Percentiles rank a stretch among this genome's conserved stretches.
Evolutionary conservation across 1,284 basidiomycete genomes (phyloP).

Genomic region (Boletus sp.): DNA sequence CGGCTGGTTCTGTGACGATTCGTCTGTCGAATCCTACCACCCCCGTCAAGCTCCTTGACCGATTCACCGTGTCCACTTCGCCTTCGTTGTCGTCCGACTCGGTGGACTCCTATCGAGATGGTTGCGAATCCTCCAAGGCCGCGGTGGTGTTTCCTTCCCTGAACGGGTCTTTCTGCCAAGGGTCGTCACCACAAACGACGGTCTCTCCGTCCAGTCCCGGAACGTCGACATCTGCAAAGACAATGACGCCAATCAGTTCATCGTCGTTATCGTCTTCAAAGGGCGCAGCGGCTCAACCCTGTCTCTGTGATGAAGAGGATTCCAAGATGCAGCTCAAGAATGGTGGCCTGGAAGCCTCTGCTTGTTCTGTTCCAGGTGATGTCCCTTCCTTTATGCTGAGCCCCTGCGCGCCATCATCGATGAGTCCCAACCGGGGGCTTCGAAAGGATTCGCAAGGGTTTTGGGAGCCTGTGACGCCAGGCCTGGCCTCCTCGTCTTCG

Average conservation of each 20-base stretch:
- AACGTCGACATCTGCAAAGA: constrained; percentile 15
- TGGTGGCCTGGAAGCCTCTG: background rate
- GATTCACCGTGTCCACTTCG: constrained; percentile 8
- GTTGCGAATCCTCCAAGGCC: constrained; percentile 7
- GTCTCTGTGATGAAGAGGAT: constrained; percentile 3
- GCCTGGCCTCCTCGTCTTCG: constrained; percentile 20
- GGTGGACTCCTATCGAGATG: background rate
- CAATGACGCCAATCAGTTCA: constrained; percentile 3
- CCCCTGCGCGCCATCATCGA: constrained; percentile 12
- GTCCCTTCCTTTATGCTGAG: constrained; percentile 2
- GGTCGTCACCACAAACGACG: background rate
- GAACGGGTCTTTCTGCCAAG: constrained; percentile 26
- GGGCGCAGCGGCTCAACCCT: background rate
- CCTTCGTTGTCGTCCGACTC: constrained; percentile 6
- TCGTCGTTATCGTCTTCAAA: constrained; percentile 2
- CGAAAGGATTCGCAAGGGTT: constrained; percentile 30
- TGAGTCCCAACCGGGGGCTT: constrained; percentile 13
- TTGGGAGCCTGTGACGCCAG: constrained; percentile 24
- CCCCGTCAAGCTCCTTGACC: constrained; percentile 16
- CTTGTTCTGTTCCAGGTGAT: constrained; percentile 3
- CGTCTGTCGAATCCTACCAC: constrained; percentile 14
- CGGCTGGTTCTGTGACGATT: background rate
- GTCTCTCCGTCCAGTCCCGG: background rate
- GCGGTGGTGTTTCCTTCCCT: constrained; percentile 26
- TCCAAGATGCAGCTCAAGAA: background rate